Evolutionary conservation across 306 rosid species (phyloP).

Genomic region (Fagus crenata): DNA sequence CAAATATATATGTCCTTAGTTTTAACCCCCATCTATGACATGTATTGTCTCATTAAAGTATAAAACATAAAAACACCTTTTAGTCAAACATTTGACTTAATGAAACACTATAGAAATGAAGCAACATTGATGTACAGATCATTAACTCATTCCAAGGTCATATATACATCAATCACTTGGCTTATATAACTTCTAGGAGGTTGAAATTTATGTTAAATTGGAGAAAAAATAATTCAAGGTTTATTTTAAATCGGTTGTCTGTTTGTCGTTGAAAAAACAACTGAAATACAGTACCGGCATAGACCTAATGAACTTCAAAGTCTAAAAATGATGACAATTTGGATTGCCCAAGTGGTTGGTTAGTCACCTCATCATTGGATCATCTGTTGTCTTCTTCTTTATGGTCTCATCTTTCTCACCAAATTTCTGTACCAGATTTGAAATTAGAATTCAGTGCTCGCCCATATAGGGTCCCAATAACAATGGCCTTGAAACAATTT

Average conservation of each 20-base stretch:
- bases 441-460: background rate
- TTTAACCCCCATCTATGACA: too few species aligned
- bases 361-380: slow-evolving; percentile 1
- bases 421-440: background rate
- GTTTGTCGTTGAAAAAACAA: background rate
- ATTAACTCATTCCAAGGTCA: too few species aligned
- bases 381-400: background rate
- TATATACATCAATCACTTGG: too few species aligned
- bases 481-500: too few species aligned
- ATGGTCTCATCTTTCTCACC: slow-evolving; percentile 3
- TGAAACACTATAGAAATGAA: too few species aligned
- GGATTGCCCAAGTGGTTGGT: background rate
- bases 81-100: too few species aligned
- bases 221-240: background rate
- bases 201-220: background rate
- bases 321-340: background rate
- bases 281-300: background rate
- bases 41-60: too few species aligned
- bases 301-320: background rate
- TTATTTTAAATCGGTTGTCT: background rate
- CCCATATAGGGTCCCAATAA: background rate
- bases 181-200: background rate
- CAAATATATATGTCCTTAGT: too few species aligned
- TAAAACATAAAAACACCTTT: too few species aligned
- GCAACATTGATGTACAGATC: too few species aligned